phyloP scores from a whole-genome alignment of 148 eudicot genomes.

The Silene latifolia region DNA sequence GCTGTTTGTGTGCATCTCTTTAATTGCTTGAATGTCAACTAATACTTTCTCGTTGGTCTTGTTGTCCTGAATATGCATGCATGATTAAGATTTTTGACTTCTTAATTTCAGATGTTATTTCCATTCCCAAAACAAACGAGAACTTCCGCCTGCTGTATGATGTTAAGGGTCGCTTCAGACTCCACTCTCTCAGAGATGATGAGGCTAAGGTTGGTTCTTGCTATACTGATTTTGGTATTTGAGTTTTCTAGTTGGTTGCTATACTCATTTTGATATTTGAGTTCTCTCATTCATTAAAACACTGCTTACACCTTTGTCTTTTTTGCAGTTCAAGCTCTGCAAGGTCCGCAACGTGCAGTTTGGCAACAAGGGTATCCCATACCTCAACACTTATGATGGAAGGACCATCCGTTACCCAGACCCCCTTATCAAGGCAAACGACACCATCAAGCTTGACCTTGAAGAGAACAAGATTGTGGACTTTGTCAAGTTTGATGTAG shows the following conservation, averaged over 20 bases:
- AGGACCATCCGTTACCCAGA: constrained; percentile 57
- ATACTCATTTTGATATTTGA: not conserved
- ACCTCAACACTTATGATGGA: constrained; percentile 57
- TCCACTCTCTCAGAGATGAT: constrained; percentile 56
- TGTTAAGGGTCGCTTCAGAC: constrained; percentile 59
- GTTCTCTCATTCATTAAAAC: not conserved
- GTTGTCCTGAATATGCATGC: too few species aligned
- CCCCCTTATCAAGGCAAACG: constrained; percentile 55
- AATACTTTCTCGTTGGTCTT: too few species aligned
- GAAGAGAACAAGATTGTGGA: constrained; percentile 46
- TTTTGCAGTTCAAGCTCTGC: constrained; percentile 53
- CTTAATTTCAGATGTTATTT: constrained; percentile 44
- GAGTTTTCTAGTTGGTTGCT: not conserved
- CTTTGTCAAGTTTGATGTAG: constrained; percentile 53
- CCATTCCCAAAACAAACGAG: constrained; percentile 60
- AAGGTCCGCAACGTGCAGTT: constrained; percentile 55
- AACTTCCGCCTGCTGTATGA: constrained; percentile 62
- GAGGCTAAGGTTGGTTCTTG: constrained; percentile 45
- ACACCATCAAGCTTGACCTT: constrained; percentile 54
- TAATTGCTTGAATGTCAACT: too few species aligned
- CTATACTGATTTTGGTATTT: too few species aligned
- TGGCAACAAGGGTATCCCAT: constrained; percentile 57
- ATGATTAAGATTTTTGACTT: too few species aligned
- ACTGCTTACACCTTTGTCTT: not conserved
- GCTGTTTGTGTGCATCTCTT: too few species aligned